Base-by-base conservation (phyloP, 305 asterid species). In the Solanum hybrid region DNA sequence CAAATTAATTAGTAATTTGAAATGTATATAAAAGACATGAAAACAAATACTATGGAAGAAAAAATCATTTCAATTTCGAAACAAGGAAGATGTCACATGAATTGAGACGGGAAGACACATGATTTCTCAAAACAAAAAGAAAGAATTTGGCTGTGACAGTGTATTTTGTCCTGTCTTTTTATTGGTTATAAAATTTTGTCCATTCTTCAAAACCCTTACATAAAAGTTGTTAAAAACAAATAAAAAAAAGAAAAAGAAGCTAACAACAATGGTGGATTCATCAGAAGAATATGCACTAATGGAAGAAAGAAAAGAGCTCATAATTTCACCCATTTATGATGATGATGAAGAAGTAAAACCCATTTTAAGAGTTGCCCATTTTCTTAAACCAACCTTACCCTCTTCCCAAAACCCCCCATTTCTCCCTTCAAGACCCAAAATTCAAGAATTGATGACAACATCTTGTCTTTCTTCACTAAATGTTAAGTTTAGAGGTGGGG, bases 231-330 rank as follows among this genome's bases (percentile, higher is more conserved):
- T 70, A 2, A 70, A 68, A n/a, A 14, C n/a, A 10, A n/a, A 14
- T 1, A 2, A 51, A 2, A 14, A 5, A 2, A 14, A 14, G 2
- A 14, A 5, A 4, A 14, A 51, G 1, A 51, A 11, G 3, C 68
- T n/a, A n/a, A 10, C 10, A n/a, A 70, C 75, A 88, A 84, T 57
- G 86, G 84, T 6, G 31, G 65, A 72, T 29, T n/a, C 51, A 14
- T 75, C 4, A 20, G 76, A 38, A 45, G 86, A 72, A 72, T 72
- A 32, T 10, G 37, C 39, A 80, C 24, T 77, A 15, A 31, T 89
- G 76, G 91, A 91, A 45, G 88, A 91, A 85, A 84, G 88, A 80
- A 24, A 78, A 8, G 91, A 89, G 79, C 41, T 77, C 2, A 91
- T 89, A 89, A 24, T 38, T 38, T 85, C 90, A 38, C 88, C 32